These are phyloP conservation scores for Inonotus obliquus DNA, from an alignment of 1,284 basidiomycete species.

Conservation along the genomic window DNA sequence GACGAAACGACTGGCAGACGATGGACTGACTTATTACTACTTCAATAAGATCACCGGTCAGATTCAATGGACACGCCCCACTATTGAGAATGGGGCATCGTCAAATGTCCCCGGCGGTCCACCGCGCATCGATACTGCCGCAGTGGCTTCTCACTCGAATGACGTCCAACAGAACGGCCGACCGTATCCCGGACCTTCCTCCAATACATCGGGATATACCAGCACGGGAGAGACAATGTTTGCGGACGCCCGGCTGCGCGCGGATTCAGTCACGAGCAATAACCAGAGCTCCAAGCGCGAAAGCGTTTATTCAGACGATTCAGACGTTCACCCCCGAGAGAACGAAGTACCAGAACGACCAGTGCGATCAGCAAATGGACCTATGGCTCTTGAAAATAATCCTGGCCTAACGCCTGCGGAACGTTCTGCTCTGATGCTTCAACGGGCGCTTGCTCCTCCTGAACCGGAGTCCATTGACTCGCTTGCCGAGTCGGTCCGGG, in stretches of 20 bases:
- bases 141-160: conserved; percentile 3
- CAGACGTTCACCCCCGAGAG: conserved; percentile 61
- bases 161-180: conserved; percentile 7
- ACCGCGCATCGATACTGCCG: conserved; percentile 6
- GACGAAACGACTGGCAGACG: conserved; percentile 75
- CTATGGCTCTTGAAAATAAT: conserved; percentile 21
- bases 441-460: conserved; percentile 53
- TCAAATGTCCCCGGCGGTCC: background rate
- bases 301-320: conserved; percentile 75
- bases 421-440: conserved; percentile 58
- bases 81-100: conserved; percentile 24
- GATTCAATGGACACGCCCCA: conserved; percentile 64
- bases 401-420: conserved; percentile 60
- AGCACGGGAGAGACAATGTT: conserved; percentile 19
- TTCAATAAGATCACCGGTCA: conserved; percentile 68
- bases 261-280: conserved; percentile 34
- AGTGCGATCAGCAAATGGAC: conserved; percentile 15
- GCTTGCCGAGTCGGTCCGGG: conserved; percentile 51
- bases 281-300: conserved; percentile 39
- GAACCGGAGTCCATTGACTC: conserved; percentile 54
- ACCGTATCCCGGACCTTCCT: conserved; percentile 5
- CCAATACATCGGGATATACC: conserved; percentile 11
- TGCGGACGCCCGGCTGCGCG: conserved; percentile 30
- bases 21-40: conserved; percentile 81
- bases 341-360: conserved; percentile 26